Percentiles rank a stretch among this genome's conserved stretches.
Conservation (phyloP, 2,329 filamentous ascomycete genomes). For the Fusarium drepaniforme region DNA sequence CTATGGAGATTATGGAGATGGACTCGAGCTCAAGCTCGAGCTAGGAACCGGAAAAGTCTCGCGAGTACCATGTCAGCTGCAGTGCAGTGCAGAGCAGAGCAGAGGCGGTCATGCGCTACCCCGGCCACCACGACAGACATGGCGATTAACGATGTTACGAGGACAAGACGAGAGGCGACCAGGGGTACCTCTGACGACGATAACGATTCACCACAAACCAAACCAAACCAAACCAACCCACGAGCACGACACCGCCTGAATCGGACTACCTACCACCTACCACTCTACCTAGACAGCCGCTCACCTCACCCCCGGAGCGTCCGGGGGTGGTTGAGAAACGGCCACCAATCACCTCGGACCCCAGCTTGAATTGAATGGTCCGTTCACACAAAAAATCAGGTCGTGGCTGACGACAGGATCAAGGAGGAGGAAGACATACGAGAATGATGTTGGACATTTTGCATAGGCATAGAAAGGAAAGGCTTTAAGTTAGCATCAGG, state of each 20-base stretch:
- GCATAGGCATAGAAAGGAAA: constrained; percentile 33
- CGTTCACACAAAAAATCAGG: constrained; percentile 14
- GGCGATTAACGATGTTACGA: constrained; percentile 44
- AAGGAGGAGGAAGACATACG: constrained; percentile 37
- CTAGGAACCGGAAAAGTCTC: constrained; percentile 3
- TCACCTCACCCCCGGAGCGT: constrained; percentile 23
- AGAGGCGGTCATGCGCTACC: constrained; percentile 28
- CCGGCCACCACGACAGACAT: constrained; percentile 34
- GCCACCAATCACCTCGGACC: constrained; percentile 25
- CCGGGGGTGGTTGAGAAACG: constrained; percentile 11
- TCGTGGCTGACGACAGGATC: constrained; percentile 11
- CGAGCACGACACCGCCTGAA: constrained; percentile 37
- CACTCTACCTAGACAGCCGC: constrained; percentile 20
- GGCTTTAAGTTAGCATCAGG: constrained; percentile 32
- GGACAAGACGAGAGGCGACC: constrained; percentile 35
- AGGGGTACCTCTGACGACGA: constrained; percentile 43
- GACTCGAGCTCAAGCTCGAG: constrained; percentile 50
- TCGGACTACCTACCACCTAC: constrained; percentile 4
- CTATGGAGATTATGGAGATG: constrained; percentile 64
- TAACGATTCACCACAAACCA: constrained; percentile 37
- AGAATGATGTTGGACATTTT: constrained; percentile 41
- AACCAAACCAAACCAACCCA: constrained; percentile 32
- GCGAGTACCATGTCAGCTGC: constrained; percentile 26
- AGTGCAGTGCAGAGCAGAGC: constrained; percentile 14
- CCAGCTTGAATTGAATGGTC: constrained; percentile 12